Percentiles rank a stretch among this genome's conserved stretches.
phyloP scores from a whole-genome alignment of 177 flowering plant species.

The Vitis hybrid region DNA sequence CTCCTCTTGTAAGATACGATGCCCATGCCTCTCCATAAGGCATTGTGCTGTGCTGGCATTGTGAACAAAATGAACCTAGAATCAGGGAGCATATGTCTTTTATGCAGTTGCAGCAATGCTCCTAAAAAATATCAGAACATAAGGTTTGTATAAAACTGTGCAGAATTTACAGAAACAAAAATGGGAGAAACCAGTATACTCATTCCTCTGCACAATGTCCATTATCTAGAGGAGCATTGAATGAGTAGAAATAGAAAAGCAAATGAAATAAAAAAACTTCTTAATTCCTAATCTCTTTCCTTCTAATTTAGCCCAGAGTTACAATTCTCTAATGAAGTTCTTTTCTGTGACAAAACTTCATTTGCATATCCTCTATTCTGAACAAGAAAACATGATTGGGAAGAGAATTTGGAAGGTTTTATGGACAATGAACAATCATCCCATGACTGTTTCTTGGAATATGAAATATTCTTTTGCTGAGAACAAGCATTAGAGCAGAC shows the following conservation, averaged over 20 bases:
- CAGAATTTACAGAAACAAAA: not conserved
- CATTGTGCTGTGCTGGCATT: not conserved
- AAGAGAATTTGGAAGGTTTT: conserved; percentile 3
- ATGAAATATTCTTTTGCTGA: conserved; percentile 11
- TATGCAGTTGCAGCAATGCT: not conserved
- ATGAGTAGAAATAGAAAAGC: conserved; percentile 1
- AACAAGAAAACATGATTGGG: conserved; percentile 3
- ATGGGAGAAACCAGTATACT: not conserved
- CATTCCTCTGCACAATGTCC: not conserved
- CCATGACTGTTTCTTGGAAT: conserved; percentile 19
- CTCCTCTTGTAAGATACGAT: not conserved
- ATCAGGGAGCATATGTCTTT: not conserved
- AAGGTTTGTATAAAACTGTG: not conserved
- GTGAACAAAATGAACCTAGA: not conserved
- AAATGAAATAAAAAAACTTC: not conserved
- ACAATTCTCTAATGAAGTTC: not conserved
- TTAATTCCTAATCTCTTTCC: not conserved
- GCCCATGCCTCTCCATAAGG: not conserved
- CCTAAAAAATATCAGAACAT: not conserved
- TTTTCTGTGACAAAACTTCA: not conserved
- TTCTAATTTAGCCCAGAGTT: not conserved
- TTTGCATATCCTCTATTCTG: not conserved
- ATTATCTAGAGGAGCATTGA: not conserved
- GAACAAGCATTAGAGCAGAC: conserved; percentile 14
- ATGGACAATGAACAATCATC: conserved; percentile 6